Evolutionary conservation across 2,329 filamentous ascomycete genomes (phyloP).

Genomic region (Zymoseptoria passerinii): DNA sequence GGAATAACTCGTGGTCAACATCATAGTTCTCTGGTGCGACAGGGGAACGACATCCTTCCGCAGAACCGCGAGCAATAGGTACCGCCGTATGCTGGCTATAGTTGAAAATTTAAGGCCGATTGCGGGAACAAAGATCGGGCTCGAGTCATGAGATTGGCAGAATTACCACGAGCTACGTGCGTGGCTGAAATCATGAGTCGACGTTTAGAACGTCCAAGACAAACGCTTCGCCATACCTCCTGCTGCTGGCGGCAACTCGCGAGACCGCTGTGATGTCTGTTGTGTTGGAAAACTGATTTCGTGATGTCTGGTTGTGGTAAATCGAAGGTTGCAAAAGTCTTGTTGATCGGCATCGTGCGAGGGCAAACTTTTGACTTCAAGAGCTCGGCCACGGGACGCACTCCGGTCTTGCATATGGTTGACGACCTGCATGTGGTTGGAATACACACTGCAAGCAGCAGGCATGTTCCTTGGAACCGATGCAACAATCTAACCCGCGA

Average conservation of each 20-base stretch:
- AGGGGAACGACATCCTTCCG: background rate
- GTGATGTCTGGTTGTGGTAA: background rate
- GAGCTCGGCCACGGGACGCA: background rate
- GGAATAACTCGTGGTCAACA: background rate
- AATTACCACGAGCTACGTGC: background rate
- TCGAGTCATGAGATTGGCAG: background rate
- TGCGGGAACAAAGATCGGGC: background rate
- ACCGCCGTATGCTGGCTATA: background rate
- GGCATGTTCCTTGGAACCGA: background rate
- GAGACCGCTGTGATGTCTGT: background rate
- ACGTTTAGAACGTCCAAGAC: background rate
- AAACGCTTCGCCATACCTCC: background rate
- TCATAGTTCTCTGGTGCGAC: background rate
- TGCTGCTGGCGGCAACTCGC: background rate
- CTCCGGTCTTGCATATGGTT: background rate
- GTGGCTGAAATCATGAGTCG: background rate
- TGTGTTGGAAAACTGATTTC: background rate
- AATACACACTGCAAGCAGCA: background rate
- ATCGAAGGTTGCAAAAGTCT: background rate
- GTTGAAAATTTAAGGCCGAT: background rate
- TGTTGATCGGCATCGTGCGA: no score
- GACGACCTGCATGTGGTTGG: background rate
- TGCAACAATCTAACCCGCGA: background rate
- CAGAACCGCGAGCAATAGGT: no score
- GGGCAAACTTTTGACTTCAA: background rate